These are phyloP conservation scores for Chaetomidium leptoderma DNA, from an alignment of 495 filamentous ascomycete species.

Conservation along the genomic window DNA sequence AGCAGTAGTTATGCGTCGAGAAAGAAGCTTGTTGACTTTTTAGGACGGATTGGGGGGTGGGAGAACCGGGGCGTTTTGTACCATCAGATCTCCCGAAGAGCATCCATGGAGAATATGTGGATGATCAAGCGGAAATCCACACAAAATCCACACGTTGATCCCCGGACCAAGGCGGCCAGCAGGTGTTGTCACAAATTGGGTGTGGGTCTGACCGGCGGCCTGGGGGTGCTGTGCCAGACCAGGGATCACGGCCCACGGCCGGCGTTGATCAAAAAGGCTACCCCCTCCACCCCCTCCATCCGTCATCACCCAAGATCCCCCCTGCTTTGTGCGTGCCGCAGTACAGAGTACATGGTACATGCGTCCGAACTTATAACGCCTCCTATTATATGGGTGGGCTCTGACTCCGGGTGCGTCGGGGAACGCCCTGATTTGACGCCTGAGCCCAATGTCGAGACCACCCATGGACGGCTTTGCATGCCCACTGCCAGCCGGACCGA, in stretches of 20 bases:
- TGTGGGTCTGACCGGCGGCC: conserved; percentile 43
- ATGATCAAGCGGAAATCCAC: conserved; percentile 48
- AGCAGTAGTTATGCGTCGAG: conserved; percentile 19
- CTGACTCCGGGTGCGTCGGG: conserved; percentile 43
- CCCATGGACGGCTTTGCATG: conserved; percentile 3
- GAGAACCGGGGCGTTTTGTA: conserved; percentile 40
- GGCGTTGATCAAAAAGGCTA: conserved; percentile 44
- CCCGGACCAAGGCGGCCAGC: conserved; percentile 41
- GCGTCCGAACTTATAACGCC: conserved; percentile 38
- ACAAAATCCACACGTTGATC: conserved; percentile 36
- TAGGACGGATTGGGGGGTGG: conserved; percentile 26
- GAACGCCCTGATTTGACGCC: conserved; percentile 31
- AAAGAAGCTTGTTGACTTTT: conserved; percentile 39
- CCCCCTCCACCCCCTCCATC: conserved; percentile 21
- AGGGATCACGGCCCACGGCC: conserved; percentile 43
- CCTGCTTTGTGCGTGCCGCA: conserved; percentile 8
- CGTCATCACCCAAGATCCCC: conserved; percentile 32
- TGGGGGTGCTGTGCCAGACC: conserved; percentile 43
- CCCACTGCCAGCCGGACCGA: conserved; percentile 16
- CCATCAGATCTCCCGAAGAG: conserved; percentile 49
- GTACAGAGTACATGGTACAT: conserved; percentile 17
- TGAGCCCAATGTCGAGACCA: conserved; percentile 25
- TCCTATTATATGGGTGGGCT: conserved; percentile 43
- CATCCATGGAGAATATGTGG: conserved; percentile 33
- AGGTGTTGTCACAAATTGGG: conserved; percentile 44